These are phyloP conservation scores for Fusarium sp. DNA, from an alignment of 2,329 filamentous ascomycete genomes.

Conservation along the genomic window DNA sequence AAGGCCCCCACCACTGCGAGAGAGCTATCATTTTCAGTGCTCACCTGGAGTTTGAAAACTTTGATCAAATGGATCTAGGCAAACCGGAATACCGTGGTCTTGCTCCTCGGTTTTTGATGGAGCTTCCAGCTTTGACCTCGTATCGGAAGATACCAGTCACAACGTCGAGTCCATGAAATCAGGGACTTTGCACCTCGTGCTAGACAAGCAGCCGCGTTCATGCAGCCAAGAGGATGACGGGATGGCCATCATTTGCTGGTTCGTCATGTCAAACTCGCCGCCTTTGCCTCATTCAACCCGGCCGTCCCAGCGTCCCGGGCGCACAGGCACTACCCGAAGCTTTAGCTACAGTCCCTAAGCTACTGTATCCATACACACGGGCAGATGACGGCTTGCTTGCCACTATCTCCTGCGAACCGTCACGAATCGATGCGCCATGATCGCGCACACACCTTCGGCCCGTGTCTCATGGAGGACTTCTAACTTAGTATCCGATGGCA, in stretches of 20 bases:
- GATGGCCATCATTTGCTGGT: background rate
- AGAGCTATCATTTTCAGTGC: background rate
- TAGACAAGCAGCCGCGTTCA: conserved; percentile 11
- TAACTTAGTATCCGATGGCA: background rate
- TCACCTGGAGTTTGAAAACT: background rate
- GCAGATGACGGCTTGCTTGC: conserved; percentile 3
- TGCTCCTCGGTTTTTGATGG: background rate
- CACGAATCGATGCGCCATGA: conserved; percentile 7
- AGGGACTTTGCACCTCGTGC: background rate
- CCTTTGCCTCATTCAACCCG: background rate
- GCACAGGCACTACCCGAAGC: conserved; percentile 22
- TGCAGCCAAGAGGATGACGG: conserved; percentile 1
- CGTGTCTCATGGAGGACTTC: conserved; percentile 19
- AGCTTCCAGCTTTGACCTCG: background rate
- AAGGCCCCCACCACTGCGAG: background rate
- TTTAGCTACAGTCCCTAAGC: background rate
- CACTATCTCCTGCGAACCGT: conserved; percentile 5
- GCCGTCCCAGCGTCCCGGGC: conserved; percentile 14
- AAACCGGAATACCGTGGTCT: background rate
- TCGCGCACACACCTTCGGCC: conserved; percentile 16
- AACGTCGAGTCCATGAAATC: background rate
- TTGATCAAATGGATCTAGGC: background rate
- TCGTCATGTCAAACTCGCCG: background rate
- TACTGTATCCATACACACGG: background rate
- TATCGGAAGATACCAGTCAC: background rate